Percentiles rank a stretch among this genome's conserved stretches.
Conservation (phyloP, 2,329 filamentous ascomycete species). For the Alternaria panax region DNA sequence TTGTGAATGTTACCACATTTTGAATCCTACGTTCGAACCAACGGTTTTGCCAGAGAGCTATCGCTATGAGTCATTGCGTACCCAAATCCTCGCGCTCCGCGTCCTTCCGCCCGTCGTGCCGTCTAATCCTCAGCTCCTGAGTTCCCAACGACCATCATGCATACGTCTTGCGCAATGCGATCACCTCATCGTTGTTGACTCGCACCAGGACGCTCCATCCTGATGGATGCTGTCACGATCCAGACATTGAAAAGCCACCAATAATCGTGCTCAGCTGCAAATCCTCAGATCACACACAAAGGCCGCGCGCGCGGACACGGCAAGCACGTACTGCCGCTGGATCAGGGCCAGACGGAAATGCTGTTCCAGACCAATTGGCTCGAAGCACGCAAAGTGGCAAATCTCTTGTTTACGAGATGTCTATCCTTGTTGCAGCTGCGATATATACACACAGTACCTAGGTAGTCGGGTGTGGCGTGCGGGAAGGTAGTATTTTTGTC, state of each 20-base stretch:
- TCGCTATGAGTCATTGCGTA: neutral
- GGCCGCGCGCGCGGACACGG: conserved; percentile 5
- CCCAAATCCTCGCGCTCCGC: neutral
- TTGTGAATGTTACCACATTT: neutral
- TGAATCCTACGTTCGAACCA: neutral
- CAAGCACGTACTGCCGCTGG: conserved; percentile 14
- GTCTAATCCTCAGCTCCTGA: neutral
- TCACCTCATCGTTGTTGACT: neutral
- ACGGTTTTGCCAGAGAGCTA: neutral
- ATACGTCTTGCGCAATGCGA: neutral
- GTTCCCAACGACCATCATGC: neutral
- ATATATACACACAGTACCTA: neutral
- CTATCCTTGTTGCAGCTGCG: neutral
- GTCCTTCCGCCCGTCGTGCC: neutral
- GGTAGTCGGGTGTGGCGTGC: neutral
- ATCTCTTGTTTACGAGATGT: neutral
- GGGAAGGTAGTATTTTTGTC: neutral
- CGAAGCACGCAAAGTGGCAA: neutral
- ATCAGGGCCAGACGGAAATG: neutral
- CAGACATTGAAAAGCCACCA: conserved; percentile 3
- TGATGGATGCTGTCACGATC: neutral
- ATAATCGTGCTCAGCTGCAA: neutral
- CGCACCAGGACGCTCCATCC: neutral
- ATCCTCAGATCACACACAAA: neutral
- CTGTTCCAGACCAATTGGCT: conserved; percentile 1